Base-by-base conservation (phyloP, 768 basidiomycete species). In the Termitomyces bulborhizus region DNA sequence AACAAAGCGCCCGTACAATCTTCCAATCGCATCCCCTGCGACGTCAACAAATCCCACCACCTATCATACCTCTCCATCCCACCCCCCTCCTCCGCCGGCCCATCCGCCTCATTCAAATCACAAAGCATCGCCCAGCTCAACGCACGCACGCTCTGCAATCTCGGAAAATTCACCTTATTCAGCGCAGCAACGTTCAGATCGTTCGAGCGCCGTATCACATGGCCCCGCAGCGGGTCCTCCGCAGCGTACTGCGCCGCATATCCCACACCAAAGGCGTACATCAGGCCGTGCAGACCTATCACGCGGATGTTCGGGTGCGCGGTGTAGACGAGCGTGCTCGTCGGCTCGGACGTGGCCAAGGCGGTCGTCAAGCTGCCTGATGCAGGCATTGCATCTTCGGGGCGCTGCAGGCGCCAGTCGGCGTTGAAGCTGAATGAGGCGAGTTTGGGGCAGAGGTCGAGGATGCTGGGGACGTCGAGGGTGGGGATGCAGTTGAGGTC, bases 1-100 rank as follows among this genome's bases (percentile, higher is more conserved):
- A 91, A 68, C 50, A 73, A 60, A 12, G 72, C 80, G 0, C 86
- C 88, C 0, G 89, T 90, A 62, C 88, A 90, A 66, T 91, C 89
- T 68, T 91, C 88, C 48, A 91, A 64, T 42, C 84, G 68, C 4
- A 90, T 69, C 0, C 79, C 76, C 65, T 78, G 72, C 18, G 61
- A 57, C 0, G 69, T 58, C 58, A 81, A 85, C 60, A 69, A 72
- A 13, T 73, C 74, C 79, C 82, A 86, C 89, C 89, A 90, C 46
- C 76, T 70, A 60, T 83, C 82, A 83, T 87, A 90, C 31, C 88
- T 70, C 56, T 77, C 73, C 64, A 74, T 71, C 2, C 76, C 76
- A 1, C 71, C 76, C 12, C 66, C 65, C 13, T 68, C 72, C 56
- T 65, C 66, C 57, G 59, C 72, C 51, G 64, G 88, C 67, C 62